Evolutionary conservation across 495 filamentous ascomycete species (phyloP).

Genomic region (Darksidea phi): DNA sequence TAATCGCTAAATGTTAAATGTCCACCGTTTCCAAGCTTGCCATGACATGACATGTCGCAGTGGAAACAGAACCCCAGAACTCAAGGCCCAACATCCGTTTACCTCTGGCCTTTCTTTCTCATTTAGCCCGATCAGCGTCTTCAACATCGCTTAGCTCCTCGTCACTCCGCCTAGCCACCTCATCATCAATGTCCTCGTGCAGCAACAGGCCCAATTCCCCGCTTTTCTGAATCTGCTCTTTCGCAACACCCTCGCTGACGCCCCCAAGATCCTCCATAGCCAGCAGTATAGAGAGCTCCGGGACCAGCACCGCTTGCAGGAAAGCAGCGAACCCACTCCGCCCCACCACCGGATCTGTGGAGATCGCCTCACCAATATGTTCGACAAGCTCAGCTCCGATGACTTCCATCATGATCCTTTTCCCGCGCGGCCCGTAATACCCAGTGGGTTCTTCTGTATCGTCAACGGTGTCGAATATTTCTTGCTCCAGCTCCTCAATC

Average conservation of each 20-base stretch:
- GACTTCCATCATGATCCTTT: slow-evolving; percentile 63
- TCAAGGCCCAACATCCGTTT: too few species aligned
- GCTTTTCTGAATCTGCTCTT: background rate
- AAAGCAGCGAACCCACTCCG: slow-evolving; percentile 69
- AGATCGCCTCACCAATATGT: slow-evolving; percentile 61
- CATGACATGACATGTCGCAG: too few species aligned
- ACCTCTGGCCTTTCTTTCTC: too few species aligned
- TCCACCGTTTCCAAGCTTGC: too few species aligned
- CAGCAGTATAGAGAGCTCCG: slow-evolving; percentile 73
- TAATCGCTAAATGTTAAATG: too few species aligned
- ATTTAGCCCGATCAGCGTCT: too few species aligned
- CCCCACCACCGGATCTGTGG: slow-evolving; percentile 67
- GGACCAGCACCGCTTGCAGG: slow-evolving; percentile 81
- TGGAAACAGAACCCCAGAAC: too few species aligned
- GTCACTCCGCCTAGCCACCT: background rate
- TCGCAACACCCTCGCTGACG: background rate
- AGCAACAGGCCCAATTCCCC: background rate
- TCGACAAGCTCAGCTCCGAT: slow-evolving; percentile 62
- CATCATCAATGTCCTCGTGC: background rate
- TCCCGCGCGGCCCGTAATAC: slow-evolving; percentile 84
- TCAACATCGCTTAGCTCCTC: background rate
- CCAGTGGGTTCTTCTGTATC: slow-evolving; percentile 56
- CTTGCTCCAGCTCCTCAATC: background rate
- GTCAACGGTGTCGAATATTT: background rate
- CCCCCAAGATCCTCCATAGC: slow-evolving; percentile 79